Percentiles rank a stretch among this genome's conserved stretches.
Conservation (phyloP, 2,329 filamentous ascomycete genomes). For the Hyphodiscus sp. region DNA sequence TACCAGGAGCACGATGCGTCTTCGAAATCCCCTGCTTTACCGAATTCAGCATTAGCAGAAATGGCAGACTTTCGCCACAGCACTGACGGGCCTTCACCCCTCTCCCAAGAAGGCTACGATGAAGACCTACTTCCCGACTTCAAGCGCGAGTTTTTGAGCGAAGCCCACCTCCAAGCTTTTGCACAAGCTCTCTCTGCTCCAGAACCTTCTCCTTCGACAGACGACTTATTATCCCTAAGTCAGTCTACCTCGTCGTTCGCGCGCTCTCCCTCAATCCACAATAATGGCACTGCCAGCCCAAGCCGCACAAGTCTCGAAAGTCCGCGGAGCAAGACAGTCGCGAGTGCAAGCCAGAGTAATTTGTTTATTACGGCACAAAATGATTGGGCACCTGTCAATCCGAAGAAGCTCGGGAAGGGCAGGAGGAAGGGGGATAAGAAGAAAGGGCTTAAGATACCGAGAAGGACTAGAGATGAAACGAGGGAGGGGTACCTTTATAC, state of each 20-base stretch:
- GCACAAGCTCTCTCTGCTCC: constrained; percentile 76
- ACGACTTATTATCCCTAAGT: constrained; percentile 35
- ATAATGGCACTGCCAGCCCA: constrained; percentile 1
- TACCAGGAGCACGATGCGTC: constrained; percentile 1
- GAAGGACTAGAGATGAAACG: constrained; percentile 76
- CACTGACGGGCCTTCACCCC: constrained; percentile 48
- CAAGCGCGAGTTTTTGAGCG: constrained; percentile 68
- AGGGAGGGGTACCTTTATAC: constrained; percentile 88
- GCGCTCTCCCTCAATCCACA: not conserved
- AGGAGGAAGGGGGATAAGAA: constrained; percentile 31
- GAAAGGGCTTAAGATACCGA: constrained; percentile 28
- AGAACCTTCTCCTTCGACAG: constrained; percentile 60
- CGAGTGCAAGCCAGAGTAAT: constrained; percentile 9
- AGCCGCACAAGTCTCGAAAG: constrained; percentile 14
- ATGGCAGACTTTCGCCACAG: constrained; percentile 30
- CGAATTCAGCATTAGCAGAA: not conserved
- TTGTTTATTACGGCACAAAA: constrained; percentile 81
- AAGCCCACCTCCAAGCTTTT: constrained; percentile 71
- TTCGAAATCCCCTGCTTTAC: not conserved
- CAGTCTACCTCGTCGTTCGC: not conserved
- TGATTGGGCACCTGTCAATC: constrained; percentile 86
- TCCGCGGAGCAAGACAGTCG: constrained; percentile 5
- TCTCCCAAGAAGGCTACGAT: constrained; percentile 62
- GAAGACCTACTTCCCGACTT: constrained; percentile 67
- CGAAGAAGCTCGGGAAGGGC: constrained; percentile 29